Evolutionary conservation across 2,329 filamentous ascomycete genomes (phyloP), one percentile per base, ranked within the genome.

Genomic region (Simplicillium sp.): DNA sequence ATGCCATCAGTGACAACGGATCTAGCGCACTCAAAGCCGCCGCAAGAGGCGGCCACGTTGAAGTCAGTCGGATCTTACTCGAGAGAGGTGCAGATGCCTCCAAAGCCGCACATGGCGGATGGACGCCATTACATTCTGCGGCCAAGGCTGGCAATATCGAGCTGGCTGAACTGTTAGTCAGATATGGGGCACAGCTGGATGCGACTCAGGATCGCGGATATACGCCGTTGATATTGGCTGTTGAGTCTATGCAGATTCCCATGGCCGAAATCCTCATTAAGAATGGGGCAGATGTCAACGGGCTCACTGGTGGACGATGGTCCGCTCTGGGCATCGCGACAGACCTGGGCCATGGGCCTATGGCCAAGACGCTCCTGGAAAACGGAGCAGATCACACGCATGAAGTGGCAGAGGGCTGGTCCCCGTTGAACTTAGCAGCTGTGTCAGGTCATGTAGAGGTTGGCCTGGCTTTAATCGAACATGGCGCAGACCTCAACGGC

Each of bases 401-500:
- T 9, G 20, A 25, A 25, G 20, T 25, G 5, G 20, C 20, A 25
- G 20, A 25, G 9, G 41, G 41, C 18, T 41, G 40, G 40, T 37
- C 35, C 9, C 34, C 40, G 3, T 18, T 45, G 14, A 36, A 25
- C 20, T 25, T 25, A 9, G 20, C 20, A 25, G 20, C 20, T 25
- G 20, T 25, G 9, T 25, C 20, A 9, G 20, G 20, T 5, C 20
- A 25, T 25, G 9, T 25, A 25, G 20, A 25, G 20, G 29, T n/a
- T 53, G 2, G 33, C 60, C 33, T 43, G 9, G 20, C 20, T 25
- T 25, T 25, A 9, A 25, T 25, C 20, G 9, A 25, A 9, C 20
- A 51, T 3, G 59, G 55, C 40, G 55, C 54, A 47, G 54, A 57
- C 49, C 46, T 51, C 35, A 51, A 55, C 34, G 33, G 45, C 28